Base-by-base conservation (phyloP, 768 basidiomycete species). In the Tricholoma furcatifolium region DNA sequence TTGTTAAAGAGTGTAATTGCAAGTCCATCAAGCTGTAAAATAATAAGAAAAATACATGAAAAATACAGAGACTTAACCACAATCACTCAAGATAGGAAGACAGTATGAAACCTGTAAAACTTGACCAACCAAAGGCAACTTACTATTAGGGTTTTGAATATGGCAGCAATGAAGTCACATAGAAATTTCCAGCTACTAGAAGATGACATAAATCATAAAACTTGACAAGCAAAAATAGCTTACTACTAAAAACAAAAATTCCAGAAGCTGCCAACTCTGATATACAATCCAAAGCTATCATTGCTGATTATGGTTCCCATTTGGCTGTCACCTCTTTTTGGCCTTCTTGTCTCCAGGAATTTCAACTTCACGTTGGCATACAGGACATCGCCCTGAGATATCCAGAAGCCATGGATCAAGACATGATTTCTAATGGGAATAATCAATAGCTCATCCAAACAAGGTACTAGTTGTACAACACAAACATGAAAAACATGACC, bases 401-500 rank as follows among this genome's bases (percentile, higher is more conserved):
- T 88, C 85, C 3, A 74, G 84, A 46, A 96, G 68, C 93, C 93
- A 96, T 18, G 91, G 90, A 64, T 96, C 93, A 39, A 95, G 70
- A 65, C 93, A 96, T 20, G 85, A 84, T 89, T 90, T 84, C 90
- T 90, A 18, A 51, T 31, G 43, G 53, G 31, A 55, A 54, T 56
- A 11, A 55, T 55, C n/a, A 39, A 56, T 50, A 51, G 38, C 40
- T 27, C 24, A 17, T 30, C 35, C 42, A 51, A 11, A 27, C 45
- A 18, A 30, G 3, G 23, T 5, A 53, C 38, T 17, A 10, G 23
- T 21, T 38, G 23, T 32, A 18, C 42, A 5, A 32, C 21, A 74
- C 89, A 68, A 56, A 93, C 92, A 71, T 96, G 93, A 70, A 93
- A 96, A 43, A 89, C 89, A 74, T 96, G 93, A 2, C 87, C 87